Conservation (phyloP, 768 basidiomycete genomes). For the Termitomyces eurrhizus region DNA sequence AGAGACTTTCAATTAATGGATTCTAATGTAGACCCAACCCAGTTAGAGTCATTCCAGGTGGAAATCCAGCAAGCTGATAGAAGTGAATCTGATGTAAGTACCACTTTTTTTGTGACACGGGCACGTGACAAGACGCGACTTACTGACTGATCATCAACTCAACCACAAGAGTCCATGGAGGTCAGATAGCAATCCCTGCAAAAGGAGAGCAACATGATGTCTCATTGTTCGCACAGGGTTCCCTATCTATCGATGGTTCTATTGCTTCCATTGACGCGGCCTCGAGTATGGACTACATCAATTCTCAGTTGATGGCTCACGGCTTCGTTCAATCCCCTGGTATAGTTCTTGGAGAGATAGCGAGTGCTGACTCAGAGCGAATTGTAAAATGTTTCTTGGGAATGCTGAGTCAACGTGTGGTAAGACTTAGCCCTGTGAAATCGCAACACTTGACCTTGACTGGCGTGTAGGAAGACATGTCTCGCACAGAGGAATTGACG, state of each 20-base stretch:
- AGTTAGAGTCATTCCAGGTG: not conserved
- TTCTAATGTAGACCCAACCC: not conserved
- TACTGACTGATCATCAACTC: not conserved
- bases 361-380: constrained; percentile 48
- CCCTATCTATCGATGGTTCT: constrained; percentile 41
- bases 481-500: constrained; percentile 69
- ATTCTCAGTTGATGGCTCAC: constrained; percentile 78
- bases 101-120: constrained; percentile 4
- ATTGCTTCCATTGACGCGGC: constrained; percentile 45
- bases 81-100: too few species aligned
- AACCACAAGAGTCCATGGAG: not conserved
- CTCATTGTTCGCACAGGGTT: constrained; percentile 40
- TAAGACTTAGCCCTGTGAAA: constrained; percentile 32
- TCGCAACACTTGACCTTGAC: not conserved
- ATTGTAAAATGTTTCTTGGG: constrained; percentile 72
- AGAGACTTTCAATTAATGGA: not conserved
- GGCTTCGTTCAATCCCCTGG: constrained; percentile 67
- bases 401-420: constrained; percentile 74
- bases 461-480: constrained; percentile 58
- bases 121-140: constrained; percentile 23
- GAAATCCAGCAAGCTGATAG: not conserved
- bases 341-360: constrained; percentile 62
- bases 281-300: constrained; percentile 74
- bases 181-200: constrained; percentile 39
- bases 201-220: constrained; percentile 53